Percentiles rank a stretch among this genome's conserved stretches.
Evolutionary conservation across 1,139 yeast genomes (phyloP).

Genomic region (Yamadazyma blattariae): DNA sequence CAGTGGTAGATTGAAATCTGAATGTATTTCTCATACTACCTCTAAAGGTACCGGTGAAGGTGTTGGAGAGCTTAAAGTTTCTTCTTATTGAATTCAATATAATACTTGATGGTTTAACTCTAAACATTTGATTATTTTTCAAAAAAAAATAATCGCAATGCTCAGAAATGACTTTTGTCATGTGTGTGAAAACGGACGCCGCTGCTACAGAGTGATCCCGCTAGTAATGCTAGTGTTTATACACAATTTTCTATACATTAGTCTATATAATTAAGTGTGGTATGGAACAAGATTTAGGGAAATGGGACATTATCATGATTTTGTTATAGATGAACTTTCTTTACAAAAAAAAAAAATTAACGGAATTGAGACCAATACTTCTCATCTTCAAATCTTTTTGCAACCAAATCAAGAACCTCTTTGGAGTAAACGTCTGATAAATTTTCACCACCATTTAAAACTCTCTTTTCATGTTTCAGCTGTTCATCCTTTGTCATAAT

Average conservation of each 20-base stretch:
- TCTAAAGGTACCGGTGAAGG: not conserved
- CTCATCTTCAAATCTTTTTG: slow-evolving; percentile 71
- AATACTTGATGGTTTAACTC: not conserved
- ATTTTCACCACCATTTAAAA: slow-evolving; percentile 62
- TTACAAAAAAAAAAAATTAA: too few species aligned
- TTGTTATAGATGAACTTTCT: too few species aligned
- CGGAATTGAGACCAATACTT: slow-evolving; percentile 60
- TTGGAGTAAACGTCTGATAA: slow-evolving; percentile 62
- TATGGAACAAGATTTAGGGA: too few species aligned
- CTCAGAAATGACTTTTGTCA: too few species aligned
- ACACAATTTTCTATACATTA: too few species aligned
- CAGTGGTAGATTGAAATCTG: slow-evolving; percentile 20
- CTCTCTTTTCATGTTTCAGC: slow-evolving; percentile 68
- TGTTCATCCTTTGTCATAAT: slow-evolving; percentile 89
- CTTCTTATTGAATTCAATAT: not conserved
- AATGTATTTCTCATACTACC: not conserved
- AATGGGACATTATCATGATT: too few species aligned
- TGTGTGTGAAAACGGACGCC: too few species aligned
- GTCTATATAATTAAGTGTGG: too few species aligned
- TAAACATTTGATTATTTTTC: too few species aligned
- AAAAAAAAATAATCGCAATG: too few species aligned
- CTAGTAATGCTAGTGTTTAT: too few species aligned
- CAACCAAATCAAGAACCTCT: slow-evolving; percentile 58
- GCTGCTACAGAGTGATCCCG: too few species aligned
- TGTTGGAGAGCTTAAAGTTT: not conserved